These are phyloP conservation scores for Talaromyces stipitatus DNA, from an alignment of 495 filamentous ascomycete genomes.

Conservation along the genomic window DNA sequence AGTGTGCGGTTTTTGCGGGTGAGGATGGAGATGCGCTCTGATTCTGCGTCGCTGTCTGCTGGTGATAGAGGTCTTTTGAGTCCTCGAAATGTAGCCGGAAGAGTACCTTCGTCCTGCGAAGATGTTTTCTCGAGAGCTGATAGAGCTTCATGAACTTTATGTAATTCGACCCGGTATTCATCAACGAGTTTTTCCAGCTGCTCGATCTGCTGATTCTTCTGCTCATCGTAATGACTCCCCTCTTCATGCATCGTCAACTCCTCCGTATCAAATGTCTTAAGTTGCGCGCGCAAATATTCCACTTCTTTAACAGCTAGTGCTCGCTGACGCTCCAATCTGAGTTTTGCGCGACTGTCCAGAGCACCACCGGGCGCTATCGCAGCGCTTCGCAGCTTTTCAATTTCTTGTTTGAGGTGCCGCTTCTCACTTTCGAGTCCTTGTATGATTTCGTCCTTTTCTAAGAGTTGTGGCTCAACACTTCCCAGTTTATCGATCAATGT, in stretches of 20 bases:
- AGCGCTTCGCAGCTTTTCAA: constrained; percentile 57
- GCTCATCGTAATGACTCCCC: constrained; percentile 62
- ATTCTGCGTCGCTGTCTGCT: constrained; percentile 57
- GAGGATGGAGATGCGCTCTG: constrained; percentile 74
- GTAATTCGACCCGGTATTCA: constrained; percentile 77
- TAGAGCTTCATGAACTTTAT: constrained; percentile 63
- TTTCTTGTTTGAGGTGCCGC: constrained; percentile 47
- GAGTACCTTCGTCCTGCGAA: constrained; percentile 19
- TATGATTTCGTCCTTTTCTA: constrained; percentile 73
- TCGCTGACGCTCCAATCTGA: constrained; percentile 77
- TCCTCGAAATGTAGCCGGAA: constrained; percentile 20
- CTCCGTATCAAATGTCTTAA: constrained; percentile 86
- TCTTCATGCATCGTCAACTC: constrained; percentile 72
- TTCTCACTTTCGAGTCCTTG: constrained; percentile 63
- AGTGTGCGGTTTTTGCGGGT: constrained; percentile 77
- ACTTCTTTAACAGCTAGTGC: constrained; percentile 83
- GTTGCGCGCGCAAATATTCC: constrained; percentile 84
- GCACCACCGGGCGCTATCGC: constrained; percentile 24
- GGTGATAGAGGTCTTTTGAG: constrained; percentile 45
- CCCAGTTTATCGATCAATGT: constrained; percentile 72
- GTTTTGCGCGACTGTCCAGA: constrained; percentile 48
- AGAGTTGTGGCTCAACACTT: constrained; percentile 65
- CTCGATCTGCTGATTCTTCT: constrained; percentile 66
- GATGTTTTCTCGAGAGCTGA: constrained; percentile 46
- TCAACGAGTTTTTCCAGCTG: constrained; percentile 83